A percentile compares a stretch with the other conserved stretches of the same genome.
Evolutionary conservation across 2,329 filamentous ascomycete genomes (phyloP).

Genomic region (Tympanopsis confertula): DNA sequence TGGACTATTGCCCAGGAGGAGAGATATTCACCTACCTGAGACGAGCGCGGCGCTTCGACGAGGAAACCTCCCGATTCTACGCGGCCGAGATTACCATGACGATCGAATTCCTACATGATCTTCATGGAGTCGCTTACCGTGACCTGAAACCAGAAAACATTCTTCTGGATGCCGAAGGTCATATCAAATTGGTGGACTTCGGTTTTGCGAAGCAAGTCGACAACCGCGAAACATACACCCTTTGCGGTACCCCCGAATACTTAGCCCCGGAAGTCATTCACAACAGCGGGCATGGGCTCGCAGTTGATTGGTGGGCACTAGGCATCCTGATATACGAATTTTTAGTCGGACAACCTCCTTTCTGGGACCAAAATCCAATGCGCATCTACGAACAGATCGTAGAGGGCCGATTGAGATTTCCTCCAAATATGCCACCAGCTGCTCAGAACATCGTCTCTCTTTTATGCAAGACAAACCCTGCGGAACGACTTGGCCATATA

Average conservation of each 20-base stretch:
- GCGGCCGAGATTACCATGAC: conserved; percentile 56
- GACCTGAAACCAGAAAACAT: conserved; percentile 20
- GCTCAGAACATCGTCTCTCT: conserved; percentile 49
- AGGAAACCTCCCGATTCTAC: conserved; percentile 51
- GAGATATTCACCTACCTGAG: conserved; percentile 57
- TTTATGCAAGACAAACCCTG: conserved; percentile 51
- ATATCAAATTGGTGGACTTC: conserved; percentile 57
- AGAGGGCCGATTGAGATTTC: conserved; percentile 49
- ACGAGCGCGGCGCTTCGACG: conserved; percentile 48
- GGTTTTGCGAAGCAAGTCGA: conserved; percentile 56
- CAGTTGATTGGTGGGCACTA: conserved; percentile 60
- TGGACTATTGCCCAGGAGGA: conserved; percentile 57
- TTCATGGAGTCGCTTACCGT: conserved; percentile 52
- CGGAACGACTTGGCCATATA: conserved; percentile 51
- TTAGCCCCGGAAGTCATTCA: conserved; percentile 56
- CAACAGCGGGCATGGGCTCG: conserved; percentile 52
- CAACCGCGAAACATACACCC: conserved; percentile 50
- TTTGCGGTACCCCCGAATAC: conserved; percentile 58
- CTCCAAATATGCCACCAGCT: conserved; percentile 41
- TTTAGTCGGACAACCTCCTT: conserved; percentile 54
- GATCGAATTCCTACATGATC: conserved; percentile 51
- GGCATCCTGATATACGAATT: conserved; percentile 59
- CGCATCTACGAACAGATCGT: conserved; percentile 60
- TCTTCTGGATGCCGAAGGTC: conserved; percentile 54
- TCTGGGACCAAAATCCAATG: conserved; percentile 61